Evolutionary conservation across 2,329 filamentous ascomycete genomes (phyloP), one percentile per base, ranked within the genome.

Genomic region (Knufia petricola): DNA sequence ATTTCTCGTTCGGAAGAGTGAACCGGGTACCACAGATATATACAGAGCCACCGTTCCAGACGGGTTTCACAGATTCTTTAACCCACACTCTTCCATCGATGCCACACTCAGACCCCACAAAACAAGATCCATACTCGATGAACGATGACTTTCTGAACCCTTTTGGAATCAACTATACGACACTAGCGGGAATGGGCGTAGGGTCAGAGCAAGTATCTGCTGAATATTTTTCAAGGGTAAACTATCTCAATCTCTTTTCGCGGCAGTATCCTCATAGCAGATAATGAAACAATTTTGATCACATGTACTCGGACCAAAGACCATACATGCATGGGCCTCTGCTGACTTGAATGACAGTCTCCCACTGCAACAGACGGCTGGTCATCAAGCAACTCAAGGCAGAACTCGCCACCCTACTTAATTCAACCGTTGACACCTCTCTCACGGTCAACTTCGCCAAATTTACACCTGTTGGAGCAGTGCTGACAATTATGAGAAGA

Each of bases 101-200:
- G 42, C 52, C 60, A 13, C 48, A 63, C 2, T 65, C 66, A 24
- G 67, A 64, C 48, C 66, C 67, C 31, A 64, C 70, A 51, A 81
- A 79, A 66, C 70, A 69, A 57, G 70, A 76, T 58, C 67, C 71
- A 51, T 56, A 59, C 57, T 74, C 75, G 59, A 67, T 68, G 49
- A 77, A 78, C 43, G 74, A 79, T 46, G 68, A 70, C 42, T 71
- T 77, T 48, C 71, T 78, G 49, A 76, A 72, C 59, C 76, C 77
- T 1, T 79, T 80, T 61, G 73, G 72, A 58, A 74, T 79, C 65
- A 77, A 74, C 63, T 81, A 79, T 60, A 74, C 75, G 19, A 72
- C 75, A 7, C 75, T 80, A 69, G 72, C 69, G 49, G 74, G 73
- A 39, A 75, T 78, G 54, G 76, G 79, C 48, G 67, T 77, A 28